Evolutionary conservation across 2,329 filamentous ascomycete genomes (phyloP).

Genomic region (Fusarium buharicum): DNA sequence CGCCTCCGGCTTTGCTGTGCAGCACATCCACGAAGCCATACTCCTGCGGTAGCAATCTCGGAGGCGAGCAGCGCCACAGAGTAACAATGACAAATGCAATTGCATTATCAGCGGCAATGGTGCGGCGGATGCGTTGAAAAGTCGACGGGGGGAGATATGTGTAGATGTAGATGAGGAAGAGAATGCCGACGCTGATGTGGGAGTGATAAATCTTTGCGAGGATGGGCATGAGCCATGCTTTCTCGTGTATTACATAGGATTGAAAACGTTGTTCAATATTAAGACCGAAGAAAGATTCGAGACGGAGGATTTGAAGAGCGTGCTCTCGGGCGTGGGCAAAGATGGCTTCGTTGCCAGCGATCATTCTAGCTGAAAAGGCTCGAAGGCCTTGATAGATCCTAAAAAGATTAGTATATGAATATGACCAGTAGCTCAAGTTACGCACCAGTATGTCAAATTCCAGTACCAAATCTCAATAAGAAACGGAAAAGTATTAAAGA

Average conservation of each 20-base stretch:
- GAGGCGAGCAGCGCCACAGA: slow-evolving; percentile 60
- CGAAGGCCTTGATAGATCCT: slow-evolving; percentile 58
- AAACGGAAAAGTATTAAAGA: slow-evolving; percentile 49
- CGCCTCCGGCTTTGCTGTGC: slow-evolving; percentile 47
- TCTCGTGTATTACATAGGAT: slow-evolving; percentile 50
- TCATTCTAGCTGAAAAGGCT: slow-evolving; percentile 55
- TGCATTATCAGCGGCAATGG: slow-evolving; percentile 59
- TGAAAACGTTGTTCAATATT: slow-evolving; percentile 56
- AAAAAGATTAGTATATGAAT: not conserved
- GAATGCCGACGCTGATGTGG: slow-evolving; percentile 57
- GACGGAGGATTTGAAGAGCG: slow-evolving; percentile 53
- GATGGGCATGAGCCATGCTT: slow-evolving; percentile 52
- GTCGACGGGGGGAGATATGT: slow-evolving; percentile 54
- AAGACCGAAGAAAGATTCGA: slow-evolving; percentile 53
- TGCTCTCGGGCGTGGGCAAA: slow-evolving; percentile 54
- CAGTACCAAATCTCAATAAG: slow-evolving; percentile 53
- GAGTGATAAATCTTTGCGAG: slow-evolving; percentile 58
- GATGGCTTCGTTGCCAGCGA: slow-evolving; percentile 52
- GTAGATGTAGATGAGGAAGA: slow-evolving; percentile 61
- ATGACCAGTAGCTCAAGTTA: not conserved
- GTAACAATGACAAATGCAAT: slow-evolving; percentile 61
- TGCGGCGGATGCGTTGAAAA: slow-evolving; percentile 57
- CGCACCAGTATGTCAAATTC: slow-evolving; percentile 51
- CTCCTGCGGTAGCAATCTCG: slow-evolving; percentile 57
- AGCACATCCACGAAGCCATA: slow-evolving; percentile 61